phyloP scores from a whole-genome alignment of 495 filamentous ascomycete genomes.

The Symbiotaphrina buchneri region DNA sequence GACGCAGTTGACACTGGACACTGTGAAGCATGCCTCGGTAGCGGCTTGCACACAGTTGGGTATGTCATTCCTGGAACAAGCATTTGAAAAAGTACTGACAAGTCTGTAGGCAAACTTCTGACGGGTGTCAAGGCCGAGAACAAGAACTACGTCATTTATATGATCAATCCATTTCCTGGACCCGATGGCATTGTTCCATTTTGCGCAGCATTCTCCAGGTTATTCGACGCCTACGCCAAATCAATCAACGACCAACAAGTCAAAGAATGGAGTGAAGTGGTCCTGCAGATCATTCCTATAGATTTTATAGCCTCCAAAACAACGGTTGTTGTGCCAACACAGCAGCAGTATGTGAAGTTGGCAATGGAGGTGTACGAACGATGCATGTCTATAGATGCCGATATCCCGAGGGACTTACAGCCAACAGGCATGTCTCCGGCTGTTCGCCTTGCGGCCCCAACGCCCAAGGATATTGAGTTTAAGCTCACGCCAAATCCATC shows the following conservation, averaged over 20 bases:
- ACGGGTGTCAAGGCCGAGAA: slow-evolving; percentile 19
- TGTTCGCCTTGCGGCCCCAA: slow-evolving; percentile 47
- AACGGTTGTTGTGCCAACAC: slow-evolving; percentile 40
- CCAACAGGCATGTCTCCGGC: slow-evolving; percentile 22
- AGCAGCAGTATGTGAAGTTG: slow-evolving; percentile 40
- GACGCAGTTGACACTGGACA: slow-evolving; percentile 9
- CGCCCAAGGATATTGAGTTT: slow-evolving; percentile 60
- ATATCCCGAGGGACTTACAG: slow-evolving; percentile 22
- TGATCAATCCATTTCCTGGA: slow-evolving; percentile 52
- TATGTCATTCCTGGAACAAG: not conserved
- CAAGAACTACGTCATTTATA: slow-evolving; percentile 67
- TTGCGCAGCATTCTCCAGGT: slow-evolving; percentile 52
- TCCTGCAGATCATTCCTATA: slow-evolving; percentile 64
- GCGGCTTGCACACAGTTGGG: slow-evolving; percentile 14
- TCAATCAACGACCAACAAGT: slow-evolving; percentile 25
- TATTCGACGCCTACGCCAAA: slow-evolving; percentile 46
- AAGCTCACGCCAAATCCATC: slow-evolving; percentile 42
- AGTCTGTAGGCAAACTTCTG: slow-evolving; percentile 16
- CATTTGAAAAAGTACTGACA: not conserved
- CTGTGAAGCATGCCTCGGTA: slow-evolving; percentile 12
- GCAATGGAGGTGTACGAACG: slow-evolving; percentile 78
- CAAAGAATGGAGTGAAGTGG: slow-evolving; percentile 35
- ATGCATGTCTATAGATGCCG: slow-evolving; percentile 33
- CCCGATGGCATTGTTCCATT: slow-evolving; percentile 46
- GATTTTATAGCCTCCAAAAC: slow-evolving; percentile 42